A percentile compares a stretch with the other conserved stretches of the same genome.
These are phyloP conservation scores for Paraglomus brasilianum DNA, from an alignment of 192 early-diverging fungal genomes.

Conservation along the genomic window DNA sequence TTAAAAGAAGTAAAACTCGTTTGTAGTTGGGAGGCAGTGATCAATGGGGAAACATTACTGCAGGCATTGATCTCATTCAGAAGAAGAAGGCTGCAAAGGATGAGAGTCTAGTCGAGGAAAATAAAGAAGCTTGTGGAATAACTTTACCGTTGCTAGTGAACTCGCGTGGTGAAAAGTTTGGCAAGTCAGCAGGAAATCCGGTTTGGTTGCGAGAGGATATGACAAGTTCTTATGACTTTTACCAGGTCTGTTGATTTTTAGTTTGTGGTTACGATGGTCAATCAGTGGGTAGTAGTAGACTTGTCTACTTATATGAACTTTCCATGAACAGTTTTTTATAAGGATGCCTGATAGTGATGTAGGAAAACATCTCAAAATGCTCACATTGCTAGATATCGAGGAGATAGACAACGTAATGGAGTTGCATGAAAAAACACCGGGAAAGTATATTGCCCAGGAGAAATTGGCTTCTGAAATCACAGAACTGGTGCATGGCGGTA, in stretches of 20 bases:
- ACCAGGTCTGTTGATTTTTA: slow-evolving; percentile 83
- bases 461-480: slow-evolving; percentile 81
- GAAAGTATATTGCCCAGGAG: slow-evolving; percentile 71
- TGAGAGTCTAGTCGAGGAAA: slow-evolving; percentile 34
- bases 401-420: slow-evolving; percentile 62
- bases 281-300: neutral
- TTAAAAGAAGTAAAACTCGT: no score
- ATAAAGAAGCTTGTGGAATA: slow-evolving; percentile 67
- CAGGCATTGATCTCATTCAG: slow-evolving; percentile 89
- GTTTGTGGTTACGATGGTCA: neutral
- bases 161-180: slow-evolving; percentile 92
- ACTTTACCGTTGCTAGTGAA: slow-evolving; percentile 87
- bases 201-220: slow-evolving; percentile 85
- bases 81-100: slow-evolving; percentile 46
- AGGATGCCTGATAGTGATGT: slow-evolving; percentile 81
- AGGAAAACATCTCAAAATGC: slow-evolving; percentile 69
- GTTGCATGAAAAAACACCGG: slow-evolving; percentile 64
- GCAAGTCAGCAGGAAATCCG: slow-evolving; percentile 95
- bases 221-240: slow-evolving; percentile 86
- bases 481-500: slow-evolving; percentile 85
- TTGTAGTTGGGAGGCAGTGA: slow-evolving; percentile 86
- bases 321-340: slow-evolving; percentile 70
- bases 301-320: neutral
- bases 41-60: slow-evolving; percentile 97
- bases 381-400: slow-evolving; percentile 72